Percentiles rank a stretch among this genome's conserved stretches.
Evolutionary conservation across 2,329 filamentous ascomycete genomes (phyloP).

Genomic region (Talaromyces sp.): DNA sequence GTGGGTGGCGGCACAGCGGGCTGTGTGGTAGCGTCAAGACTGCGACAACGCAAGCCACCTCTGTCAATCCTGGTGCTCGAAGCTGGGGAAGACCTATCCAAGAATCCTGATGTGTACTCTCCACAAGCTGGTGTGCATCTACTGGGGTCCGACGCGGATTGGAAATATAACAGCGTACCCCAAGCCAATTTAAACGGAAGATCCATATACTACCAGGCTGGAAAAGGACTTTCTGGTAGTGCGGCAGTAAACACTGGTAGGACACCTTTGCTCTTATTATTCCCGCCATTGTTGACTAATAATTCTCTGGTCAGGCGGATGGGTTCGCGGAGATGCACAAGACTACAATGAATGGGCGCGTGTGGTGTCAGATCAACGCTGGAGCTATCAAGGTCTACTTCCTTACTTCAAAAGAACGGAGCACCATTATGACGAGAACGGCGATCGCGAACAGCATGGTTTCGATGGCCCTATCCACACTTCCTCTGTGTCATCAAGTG

Average conservation of each 20-base stretch:
- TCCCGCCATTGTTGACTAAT: not conserved
- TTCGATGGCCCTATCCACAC: not conserved
- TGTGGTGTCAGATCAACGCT: not conserved
- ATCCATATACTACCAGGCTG: too few relatives aligned
- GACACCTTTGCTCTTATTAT: too few relatives aligned
- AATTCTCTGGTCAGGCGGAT: not conserved
- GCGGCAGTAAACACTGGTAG: too few relatives aligned
- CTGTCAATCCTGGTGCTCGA: constrained; percentile 79
- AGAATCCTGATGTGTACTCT: not conserved
- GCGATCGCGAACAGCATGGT: not conserved
- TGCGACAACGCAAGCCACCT: constrained; percentile 75
- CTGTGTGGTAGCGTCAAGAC: constrained; percentile 73
- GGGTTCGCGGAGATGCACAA: constrained; percentile 3
- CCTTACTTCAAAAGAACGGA: constrained; percentile 6
- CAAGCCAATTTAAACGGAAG: too few relatives aligned
- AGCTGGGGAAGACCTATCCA: constrained; percentile 49
- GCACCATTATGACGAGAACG: not conserved
- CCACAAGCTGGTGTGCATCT: not conserved
- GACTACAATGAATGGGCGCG: constrained; percentile 2
- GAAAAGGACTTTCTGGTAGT: too few relatives aligned
- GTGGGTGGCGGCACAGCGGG: constrained; percentile 81
- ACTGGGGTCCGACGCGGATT: not conserved
- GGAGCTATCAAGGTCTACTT: constrained; percentile 2
- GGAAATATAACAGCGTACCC: too few relatives aligned
- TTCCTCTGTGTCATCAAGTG: not conserved